These are phyloP conservation scores for Vaccinium corymbosum DNA, from an alignment of 148 eudicot species.

Conservation along the genomic window DNA sequence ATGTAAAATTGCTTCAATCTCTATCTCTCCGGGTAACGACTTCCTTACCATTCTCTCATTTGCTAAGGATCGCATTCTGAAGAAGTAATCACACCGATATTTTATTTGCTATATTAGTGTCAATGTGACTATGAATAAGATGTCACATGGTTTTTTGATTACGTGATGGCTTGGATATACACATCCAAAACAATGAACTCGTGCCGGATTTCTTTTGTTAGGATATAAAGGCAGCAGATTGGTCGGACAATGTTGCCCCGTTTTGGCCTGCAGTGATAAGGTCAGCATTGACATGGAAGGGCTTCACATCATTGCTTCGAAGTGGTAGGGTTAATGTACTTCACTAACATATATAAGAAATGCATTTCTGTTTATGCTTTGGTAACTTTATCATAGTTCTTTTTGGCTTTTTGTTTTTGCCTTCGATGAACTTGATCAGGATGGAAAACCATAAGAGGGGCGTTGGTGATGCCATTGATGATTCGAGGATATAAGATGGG, in stretches of 20 bases:
- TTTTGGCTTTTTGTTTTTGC: neutral
- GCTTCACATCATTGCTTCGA: constrained; percentile 65
- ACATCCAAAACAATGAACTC: neutral
- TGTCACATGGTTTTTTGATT: neutral
- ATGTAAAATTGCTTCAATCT: constrained; percentile 68
- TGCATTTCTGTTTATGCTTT: neutral
- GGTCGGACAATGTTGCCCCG: constrained; percentile 86
- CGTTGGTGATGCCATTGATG: constrained; percentile 93
- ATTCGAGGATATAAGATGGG: constrained; percentile 83
- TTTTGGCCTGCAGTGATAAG: constrained; percentile 98
- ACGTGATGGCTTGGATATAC: neutral
- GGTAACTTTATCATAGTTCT: neutral
- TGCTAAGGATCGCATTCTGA: neutral
- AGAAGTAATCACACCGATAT: too few species aligned
- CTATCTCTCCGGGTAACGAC: constrained; percentile 67
- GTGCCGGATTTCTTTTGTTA: constrained; percentile 19
- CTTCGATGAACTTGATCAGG: constrained; percentile 36
- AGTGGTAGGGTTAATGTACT: constrained; percentile 44
- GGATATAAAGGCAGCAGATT: constrained; percentile 88
- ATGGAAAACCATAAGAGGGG: constrained; percentile 93
- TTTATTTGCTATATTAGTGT: neutral
- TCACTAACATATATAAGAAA: neutral
- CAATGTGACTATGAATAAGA: neutral
- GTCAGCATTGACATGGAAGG: constrained; percentile 90
- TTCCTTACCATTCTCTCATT: neutral